Evolutionary conservation across 495 filamentous ascomycete species (phyloP).

Genomic region (Neurospora sp.): DNA sequence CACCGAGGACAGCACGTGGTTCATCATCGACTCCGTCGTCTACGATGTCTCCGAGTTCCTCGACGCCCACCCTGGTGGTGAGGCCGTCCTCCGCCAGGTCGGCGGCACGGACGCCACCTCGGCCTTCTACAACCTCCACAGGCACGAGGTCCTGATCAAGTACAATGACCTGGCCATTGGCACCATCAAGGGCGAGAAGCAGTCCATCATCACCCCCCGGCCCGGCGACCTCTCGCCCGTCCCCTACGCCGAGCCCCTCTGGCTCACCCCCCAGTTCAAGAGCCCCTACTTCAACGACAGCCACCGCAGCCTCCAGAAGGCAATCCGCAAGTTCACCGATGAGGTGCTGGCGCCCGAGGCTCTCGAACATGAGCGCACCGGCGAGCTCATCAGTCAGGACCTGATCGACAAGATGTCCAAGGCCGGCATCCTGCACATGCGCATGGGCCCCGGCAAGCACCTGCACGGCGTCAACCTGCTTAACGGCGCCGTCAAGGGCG

Average conservation of each 20-base stretch:
- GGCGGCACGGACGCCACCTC: conserved; percentile 77
- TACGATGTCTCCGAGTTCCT: conserved; percentile 92
- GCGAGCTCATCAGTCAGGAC: conserved; percentile 64
- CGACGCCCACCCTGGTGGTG: conserved; percentile 82
- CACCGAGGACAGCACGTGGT: conserved; percentile 65
- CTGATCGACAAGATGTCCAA: conserved; percentile 69
- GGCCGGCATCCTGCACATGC: conserved; percentile 68
- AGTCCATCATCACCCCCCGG: conserved; percentile 61
- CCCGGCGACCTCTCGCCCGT: conserved; percentile 63
- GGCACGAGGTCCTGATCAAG: conserved; percentile 76
- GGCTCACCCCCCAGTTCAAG: conserved; percentile 71
- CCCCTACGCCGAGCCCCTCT: conserved; percentile 73
- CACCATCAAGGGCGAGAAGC: conserved; percentile 60
- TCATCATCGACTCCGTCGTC: conserved; percentile 81
- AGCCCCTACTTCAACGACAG: conserved; percentile 75
- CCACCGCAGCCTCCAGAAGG: conserved; percentile 60
- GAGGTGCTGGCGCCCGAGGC: conserved; percentile 63
- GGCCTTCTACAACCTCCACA: conserved; percentile 89
- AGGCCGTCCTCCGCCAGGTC: conserved; percentile 72
- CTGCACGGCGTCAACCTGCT: conserved; percentile 59
- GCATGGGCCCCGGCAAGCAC: conserved; percentile 75
- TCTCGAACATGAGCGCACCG: conserved; percentile 65
- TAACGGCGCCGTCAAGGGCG: conserved; percentile 58
- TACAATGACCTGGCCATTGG: conserved; percentile 70
- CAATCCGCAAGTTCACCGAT: conserved; percentile 66